Conservation (phyloP, 441 rosid species). For the Aleurites moluccanus region DNA sequence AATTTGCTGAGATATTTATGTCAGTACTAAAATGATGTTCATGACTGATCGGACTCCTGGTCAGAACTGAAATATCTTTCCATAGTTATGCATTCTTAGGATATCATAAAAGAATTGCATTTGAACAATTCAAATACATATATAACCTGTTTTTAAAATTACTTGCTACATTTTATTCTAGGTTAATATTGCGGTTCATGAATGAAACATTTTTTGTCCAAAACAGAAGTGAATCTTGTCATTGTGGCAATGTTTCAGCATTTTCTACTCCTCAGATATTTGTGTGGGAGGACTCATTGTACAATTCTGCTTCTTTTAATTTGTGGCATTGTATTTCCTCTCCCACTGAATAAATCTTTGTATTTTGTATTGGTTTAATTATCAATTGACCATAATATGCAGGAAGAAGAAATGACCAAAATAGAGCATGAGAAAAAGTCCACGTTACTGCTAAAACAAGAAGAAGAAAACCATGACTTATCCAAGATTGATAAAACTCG, state of each 20-base stretch:
- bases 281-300: background rate
- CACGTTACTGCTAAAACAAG: slow-evolving; percentile 62
- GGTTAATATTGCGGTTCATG: background rate
- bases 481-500: slow-evolving; percentile 65
- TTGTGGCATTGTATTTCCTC: too few species aligned
- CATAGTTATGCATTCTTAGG: background rate
- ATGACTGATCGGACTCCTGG: background rate
- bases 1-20: background rate
- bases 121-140: background rate
- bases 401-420: slow-evolving; percentile 82
- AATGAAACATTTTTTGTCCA: background rate
- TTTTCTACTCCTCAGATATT: background rate
- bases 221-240: background rate
- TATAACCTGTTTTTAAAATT: background rate
- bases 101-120: background rate
- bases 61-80: background rate
- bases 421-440: slow-evolving; percentile 71
- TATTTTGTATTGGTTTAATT: slow-evolving; percentile 4
- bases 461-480: slow-evolving; percentile 59
- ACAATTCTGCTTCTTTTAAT: background rate
- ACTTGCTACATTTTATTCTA: background rate
- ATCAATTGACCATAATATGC: slow-evolving; percentile 16
- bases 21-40: background rate
- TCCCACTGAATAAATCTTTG: too few species aligned
- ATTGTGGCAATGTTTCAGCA: background rate